Percentiles rank a stretch among this genome's conserved stretches.
These are phyloP conservation scores for Russula earlei DNA, from an alignment of 768 basidiomycete species.

Conservation along the genomic window DNA sequence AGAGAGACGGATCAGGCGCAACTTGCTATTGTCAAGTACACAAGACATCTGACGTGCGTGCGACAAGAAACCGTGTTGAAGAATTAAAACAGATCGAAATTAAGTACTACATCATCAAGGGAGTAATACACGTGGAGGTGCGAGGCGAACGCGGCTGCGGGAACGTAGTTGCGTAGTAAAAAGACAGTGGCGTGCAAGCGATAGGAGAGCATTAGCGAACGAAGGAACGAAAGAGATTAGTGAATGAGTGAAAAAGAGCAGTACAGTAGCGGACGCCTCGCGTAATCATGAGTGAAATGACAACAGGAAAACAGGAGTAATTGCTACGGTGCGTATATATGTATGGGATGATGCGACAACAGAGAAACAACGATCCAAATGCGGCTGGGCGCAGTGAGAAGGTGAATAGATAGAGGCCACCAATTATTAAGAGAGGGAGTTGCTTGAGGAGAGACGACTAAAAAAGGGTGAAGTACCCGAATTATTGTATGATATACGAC, in stretches of 20 bases:
- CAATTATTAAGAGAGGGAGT: not conserved
- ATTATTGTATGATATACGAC: slow-evolving; percentile 4
- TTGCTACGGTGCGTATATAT: slow-evolving; percentile 16
- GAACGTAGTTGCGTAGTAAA: slow-evolving; percentile 11
- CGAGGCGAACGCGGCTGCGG: slow-evolving; percentile 14
- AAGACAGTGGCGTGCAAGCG: slow-evolving; percentile 16
- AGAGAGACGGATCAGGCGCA: too few relatives aligned
- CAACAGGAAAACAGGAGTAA: not conserved
- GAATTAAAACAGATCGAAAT: slow-evolving; percentile 10
- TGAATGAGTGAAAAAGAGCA: not conserved
- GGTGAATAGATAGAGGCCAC: slow-evolving; percentile 14
- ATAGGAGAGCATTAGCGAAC: slow-evolving; percentile 7
- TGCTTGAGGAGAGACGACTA: not conserved
- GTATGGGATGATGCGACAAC: slow-evolving; percentile 10
- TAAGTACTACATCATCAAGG: slow-evolving; percentile 17
- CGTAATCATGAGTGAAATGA: slow-evolving; percentile 6
- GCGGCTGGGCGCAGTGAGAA: slow-evolving; percentile 7
- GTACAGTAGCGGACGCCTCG: slow-evolving; percentile 15
- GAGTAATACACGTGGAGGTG: slow-evolving; percentile 13
- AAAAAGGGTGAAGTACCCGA: slow-evolving; percentile 7
- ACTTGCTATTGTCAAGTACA: too few relatives aligned
- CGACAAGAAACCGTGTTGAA: not conserved
- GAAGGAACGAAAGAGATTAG: slow-evolving; percentile 2
- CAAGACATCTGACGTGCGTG: not conserved
- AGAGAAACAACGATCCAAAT: slow-evolving; percentile 10